phyloP scores from a whole-genome alignment of 257 asterid genomes.

The Catharanthus roseus region DNA sequence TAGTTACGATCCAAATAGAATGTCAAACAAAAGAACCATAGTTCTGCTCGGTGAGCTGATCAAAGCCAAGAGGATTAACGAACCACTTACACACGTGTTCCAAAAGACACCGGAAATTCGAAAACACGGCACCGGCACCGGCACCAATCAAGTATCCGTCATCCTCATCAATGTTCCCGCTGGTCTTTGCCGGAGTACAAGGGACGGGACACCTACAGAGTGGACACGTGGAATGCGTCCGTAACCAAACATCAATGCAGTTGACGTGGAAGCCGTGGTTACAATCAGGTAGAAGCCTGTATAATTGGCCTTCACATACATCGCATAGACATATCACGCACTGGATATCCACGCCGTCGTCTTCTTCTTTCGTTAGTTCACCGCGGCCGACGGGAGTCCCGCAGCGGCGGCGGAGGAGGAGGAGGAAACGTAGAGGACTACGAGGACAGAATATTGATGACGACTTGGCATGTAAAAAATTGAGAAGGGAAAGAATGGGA shows the following conservation, averaged over 20 bases:
- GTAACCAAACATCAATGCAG: constrained; percentile 39
- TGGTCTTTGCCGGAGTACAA: neutral
- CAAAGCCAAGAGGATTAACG: constrained; percentile 18
- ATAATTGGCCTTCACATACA: constrained; percentile 22
- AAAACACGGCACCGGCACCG: too few relatives aligned
- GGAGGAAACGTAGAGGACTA: too few relatives aligned
- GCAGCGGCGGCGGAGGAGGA: too few relatives aligned
- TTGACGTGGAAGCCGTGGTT: constrained; percentile 31
- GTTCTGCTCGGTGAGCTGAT: neutral
- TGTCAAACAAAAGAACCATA: neutral
- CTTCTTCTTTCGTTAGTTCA: constrained; percentile 2
- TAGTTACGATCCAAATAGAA: too few relatives aligned
- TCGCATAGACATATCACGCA: constrained; percentile 35
- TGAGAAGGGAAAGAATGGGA: constrained; percentile 7
- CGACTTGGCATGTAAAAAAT: neutral
- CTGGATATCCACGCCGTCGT: constrained; percentile 3
- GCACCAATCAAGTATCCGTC: neutral
- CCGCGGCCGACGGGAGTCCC: neutral
- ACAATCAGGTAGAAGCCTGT: constrained; percentile 24
- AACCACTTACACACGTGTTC: constrained; percentile 20
- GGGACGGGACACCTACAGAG: constrained; percentile 24
- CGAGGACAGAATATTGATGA: too few relatives aligned
- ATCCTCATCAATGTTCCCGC: neutral
- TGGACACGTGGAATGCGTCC: constrained; percentile 29
- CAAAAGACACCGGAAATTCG: constrained; percentile 22